These are phyloP conservation scores for Fusarium transvaalense DNA, from an alignment of 2,329 filamentous ascomycete genomes.

Conservation along the genomic window DNA sequence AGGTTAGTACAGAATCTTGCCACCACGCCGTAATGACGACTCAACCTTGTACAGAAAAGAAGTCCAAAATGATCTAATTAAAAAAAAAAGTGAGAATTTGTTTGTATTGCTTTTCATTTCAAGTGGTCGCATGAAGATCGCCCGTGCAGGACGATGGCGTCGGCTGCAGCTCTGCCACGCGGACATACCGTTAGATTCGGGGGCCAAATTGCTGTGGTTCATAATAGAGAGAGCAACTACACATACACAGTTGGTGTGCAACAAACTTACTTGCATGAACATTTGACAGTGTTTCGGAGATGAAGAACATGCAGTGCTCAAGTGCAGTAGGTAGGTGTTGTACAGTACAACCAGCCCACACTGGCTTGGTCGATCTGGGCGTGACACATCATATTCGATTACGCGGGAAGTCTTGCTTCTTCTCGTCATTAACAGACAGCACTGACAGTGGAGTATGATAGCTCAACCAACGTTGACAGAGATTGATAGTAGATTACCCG, in stretches of 20 bases:
- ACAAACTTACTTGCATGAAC: constrained; percentile 21
- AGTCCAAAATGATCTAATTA: not conserved
- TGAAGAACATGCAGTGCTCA: not conserved
- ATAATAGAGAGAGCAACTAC: not conserved
- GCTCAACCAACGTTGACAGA: not conserved
- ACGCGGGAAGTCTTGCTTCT: not conserved
- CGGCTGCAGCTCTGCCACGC: constrained; percentile 37
- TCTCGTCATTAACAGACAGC: not conserved
- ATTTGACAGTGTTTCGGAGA: constrained; percentile 11
- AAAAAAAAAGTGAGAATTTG: not conserved
- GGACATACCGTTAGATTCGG: constrained; percentile 27
- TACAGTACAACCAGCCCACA: not conserved
- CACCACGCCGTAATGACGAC: constrained; percentile 21
- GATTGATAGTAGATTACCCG: not conserved
- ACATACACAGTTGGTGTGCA: constrained; percentile 7
- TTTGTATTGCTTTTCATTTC: constrained; percentile 9
- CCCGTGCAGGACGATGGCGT: constrained; percentile 31
- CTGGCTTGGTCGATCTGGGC: not conserved
- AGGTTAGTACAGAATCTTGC: constrained; percentile 13
- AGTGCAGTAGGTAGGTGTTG: not conserved
- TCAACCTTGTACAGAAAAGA: constrained; percentile 3
- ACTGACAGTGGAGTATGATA: constrained; percentile 8
- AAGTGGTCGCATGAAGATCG: constrained; percentile 40
- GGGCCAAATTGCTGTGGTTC: constrained; percentile 25
- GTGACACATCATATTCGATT: constrained; percentile 20